Evolutionary conservation across 164 flowering plant genomes (phyloP).

Genomic region (Paratinospora sagittata): DNA sequence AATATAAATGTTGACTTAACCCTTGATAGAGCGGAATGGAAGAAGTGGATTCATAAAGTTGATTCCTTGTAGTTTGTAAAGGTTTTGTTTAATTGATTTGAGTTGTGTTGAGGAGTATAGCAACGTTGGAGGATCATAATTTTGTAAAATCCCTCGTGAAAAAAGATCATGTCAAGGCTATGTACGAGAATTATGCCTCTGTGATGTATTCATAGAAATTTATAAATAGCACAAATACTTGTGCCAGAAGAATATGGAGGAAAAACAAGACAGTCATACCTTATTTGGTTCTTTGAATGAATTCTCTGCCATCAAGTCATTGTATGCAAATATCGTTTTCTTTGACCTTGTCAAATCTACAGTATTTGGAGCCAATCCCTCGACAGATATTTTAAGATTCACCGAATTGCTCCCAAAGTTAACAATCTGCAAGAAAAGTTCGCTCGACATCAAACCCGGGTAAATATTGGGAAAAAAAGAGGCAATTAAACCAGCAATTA

Average conservation of each 20-base stretch:
- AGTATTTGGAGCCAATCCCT: slow-evolving; percentile 44
- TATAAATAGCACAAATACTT: background rate
- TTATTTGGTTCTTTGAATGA: slow-evolving; percentile 59
- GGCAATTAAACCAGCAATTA: background rate
- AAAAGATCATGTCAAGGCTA: too few relatives aligned
- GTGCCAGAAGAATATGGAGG: background rate
- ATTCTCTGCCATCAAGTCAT: slow-evolving; percentile 74
- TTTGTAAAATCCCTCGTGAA: too few relatives aligned
- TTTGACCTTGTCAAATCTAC: slow-evolving; percentile 32
- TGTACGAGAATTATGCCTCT: background rate
- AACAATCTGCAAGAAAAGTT: slow-evolving; percentile 48
- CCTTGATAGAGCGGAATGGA: too few relatives aligned
- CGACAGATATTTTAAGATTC: slow-evolving; percentile 43
- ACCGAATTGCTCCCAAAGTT: slow-evolving; percentile 57
- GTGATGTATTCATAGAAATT: background rate
- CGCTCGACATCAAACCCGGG: background rate
- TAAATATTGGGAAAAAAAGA: background rate
- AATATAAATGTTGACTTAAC: too few relatives aligned
- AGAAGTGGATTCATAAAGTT: too few relatives aligned
- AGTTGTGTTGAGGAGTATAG: too few relatives aligned
- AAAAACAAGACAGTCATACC: slow-evolving; percentile 29
- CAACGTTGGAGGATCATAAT: too few relatives aligned
- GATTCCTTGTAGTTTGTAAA: too few relatives aligned
- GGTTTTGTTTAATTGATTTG: too few relatives aligned
- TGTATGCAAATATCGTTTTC: slow-evolving; percentile 51